phyloP scores from a whole-genome alignment of 2,329 filamentous ascomycete species.

The Claviceps fusiformis region DNA sequence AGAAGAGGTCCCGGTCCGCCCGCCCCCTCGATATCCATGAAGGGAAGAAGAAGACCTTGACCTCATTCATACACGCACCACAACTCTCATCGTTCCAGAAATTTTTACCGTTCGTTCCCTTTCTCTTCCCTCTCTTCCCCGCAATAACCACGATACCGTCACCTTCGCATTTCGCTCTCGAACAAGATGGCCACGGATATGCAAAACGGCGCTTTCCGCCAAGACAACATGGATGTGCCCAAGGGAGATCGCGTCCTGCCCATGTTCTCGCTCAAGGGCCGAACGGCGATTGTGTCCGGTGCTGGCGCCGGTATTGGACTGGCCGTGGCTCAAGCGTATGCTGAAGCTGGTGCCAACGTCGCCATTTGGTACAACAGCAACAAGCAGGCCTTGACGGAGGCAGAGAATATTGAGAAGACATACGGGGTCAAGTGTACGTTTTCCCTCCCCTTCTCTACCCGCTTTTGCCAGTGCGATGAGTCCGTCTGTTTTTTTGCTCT shows the following conservation, averaged over 20 bases:
- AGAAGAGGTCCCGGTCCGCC: background rate
- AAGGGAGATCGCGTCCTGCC: constrained; percentile 40
- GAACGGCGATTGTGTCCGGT: constrained; percentile 57
- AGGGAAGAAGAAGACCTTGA: background rate
- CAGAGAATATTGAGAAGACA: constrained; percentile 47
- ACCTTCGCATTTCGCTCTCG: no score
- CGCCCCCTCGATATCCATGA: background rate
- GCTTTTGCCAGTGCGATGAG: background rate
- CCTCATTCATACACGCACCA: background rate
- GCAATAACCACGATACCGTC: background rate
- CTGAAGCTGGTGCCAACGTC: constrained; percentile 59
- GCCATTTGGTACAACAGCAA: constrained; percentile 63
- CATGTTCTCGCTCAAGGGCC: constrained; percentile 56
- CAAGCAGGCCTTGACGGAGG: constrained; percentile 46
- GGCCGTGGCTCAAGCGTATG: constrained; percentile 47
- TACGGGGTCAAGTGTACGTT: constrained; percentile 54
- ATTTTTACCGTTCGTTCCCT: background rate
- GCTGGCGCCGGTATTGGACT: constrained; percentile 55
- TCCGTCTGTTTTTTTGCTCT: background rate
- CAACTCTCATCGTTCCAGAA: no score
- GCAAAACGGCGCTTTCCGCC: constrained; percentile 38
- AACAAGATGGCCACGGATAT: constrained; percentile 24
- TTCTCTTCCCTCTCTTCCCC: no score
- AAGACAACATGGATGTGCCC: constrained; percentile 39
- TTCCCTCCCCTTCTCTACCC: background rate